Evolutionary conservation across 1,139 yeast species (phyloP), one percentile per base, ranked within the genome.

Genomic region (Debaryomyces subglobosus): DNA sequence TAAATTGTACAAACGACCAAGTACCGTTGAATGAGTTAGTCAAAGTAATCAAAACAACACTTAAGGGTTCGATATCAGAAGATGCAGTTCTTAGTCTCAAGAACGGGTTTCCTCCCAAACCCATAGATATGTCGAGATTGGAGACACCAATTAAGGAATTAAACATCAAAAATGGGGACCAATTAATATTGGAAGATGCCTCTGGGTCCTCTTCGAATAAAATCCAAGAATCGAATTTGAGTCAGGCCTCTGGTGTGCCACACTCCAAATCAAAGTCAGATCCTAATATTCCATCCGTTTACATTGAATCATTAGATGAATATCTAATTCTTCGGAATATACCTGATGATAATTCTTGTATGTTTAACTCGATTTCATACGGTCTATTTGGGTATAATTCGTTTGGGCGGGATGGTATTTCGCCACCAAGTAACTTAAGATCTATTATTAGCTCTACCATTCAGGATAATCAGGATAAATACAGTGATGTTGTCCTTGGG

Each of bases 301-400:
- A 53, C 45, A 57, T 70, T 12, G 55, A 53, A 1, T 58, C 58
- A 9, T 35, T 58, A 23, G 54, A 59, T 24, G 55, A 61, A 44
- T 68, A 67, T 50, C 58, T 82, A 21, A 70, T 77, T 10, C 71
- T 86, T 13, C 75, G 90, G 34, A 79, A 81, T 47, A 83, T 86
- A 51, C 87, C 89, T 1, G 92, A 88, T 59, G 95, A 89, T 63
- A 88, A 88, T 61, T 86, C 95, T 8, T 88, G 96, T 61, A 69
- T 89, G 56, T 88, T 88, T 68, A 82, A 87, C 54, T 79, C 95
- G 0, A 72, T 88, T 1, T 75, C 84, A 1, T 84, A 83, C 58
- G 81, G 84, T 10, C 63, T 81, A 5, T 71, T 77, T 39, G 72
- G 72, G 0, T 50, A 53, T 2, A 54, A 53, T 15, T 54, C 63